These are phyloP conservation scores for Monilinia aucupariae DNA, from an alignment of 2,329 filamentous ascomycete genomes.

Conservation along the genomic window DNA sequence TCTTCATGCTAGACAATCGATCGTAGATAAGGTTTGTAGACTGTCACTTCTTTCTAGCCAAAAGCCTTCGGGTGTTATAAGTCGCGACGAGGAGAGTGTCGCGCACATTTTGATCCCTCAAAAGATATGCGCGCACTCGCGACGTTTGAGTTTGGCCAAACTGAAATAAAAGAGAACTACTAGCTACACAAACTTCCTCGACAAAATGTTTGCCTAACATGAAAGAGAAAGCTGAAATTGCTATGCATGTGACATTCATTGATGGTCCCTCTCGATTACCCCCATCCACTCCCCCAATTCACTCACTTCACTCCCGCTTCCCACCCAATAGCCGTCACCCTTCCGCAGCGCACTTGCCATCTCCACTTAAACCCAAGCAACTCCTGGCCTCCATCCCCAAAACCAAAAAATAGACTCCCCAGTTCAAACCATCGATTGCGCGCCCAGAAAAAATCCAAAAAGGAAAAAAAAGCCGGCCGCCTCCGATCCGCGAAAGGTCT, in stretches of 20 bases:
- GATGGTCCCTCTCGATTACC: too few species aligned
- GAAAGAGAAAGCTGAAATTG: neutral
- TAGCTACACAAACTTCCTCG: neutral
- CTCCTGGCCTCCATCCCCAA: neutral
- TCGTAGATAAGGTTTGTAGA: too few species aligned
- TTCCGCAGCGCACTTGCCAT: neutral
- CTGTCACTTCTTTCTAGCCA: too few species aligned
- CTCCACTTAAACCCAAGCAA: neutral
- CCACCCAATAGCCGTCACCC: neutral
- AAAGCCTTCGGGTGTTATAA: neutral
- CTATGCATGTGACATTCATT: neutral
- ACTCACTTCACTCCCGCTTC: neutral
- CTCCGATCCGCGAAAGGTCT: neutral
- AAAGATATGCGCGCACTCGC: neutral
- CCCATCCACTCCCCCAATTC: neutral
- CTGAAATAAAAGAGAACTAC: fast-evolving
- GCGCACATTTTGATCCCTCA: too few species aligned
- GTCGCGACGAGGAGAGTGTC: neutral
- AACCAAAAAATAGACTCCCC: neutral
- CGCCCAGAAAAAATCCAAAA: neutral
- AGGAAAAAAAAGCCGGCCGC: neutral
- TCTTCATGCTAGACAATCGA: neutral
- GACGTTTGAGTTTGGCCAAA: neutral
- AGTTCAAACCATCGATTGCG: neutral
- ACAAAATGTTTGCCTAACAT: neutral